Evolutionary conservation across 345 rosid species (phyloP), one percentile per base, ranked within the genome.

Genomic region (Pistacia integerrima): DNA sequence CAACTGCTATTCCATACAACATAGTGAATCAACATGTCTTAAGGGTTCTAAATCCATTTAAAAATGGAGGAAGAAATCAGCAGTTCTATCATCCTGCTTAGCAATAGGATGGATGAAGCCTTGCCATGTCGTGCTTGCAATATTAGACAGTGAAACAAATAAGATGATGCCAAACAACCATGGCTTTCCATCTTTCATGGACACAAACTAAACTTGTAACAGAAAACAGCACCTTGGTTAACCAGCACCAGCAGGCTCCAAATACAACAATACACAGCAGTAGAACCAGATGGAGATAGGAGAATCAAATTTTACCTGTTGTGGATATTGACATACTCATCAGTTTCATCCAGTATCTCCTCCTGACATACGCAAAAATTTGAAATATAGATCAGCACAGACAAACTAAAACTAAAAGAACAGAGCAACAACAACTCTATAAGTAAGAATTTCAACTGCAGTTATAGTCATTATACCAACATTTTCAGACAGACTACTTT

Each of bases 331-430:
- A 95, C 94, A 62, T 93, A 88, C 88, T 92, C 98, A 67, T 95
- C 98, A 0, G 99, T 95, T 85, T 93, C 99, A 70, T 93, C 99
- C 82, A 95, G 84, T 79, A 95, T 93, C 89, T 93, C 99, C 86
- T 95, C 98, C 97, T 92, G 94, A 60, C 77, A 87, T 46, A 77
- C 76, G 64, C 59, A 78, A 70, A 76, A 13, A 69, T 58, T 72
- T 38, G 36, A 67, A 76, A 57, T n/a, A 22, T 14, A 69, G 54
- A 58, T 64, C 44, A 60, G 73, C n/a, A 25, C 3, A 14, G 41
- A 62, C 30, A 59, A 41, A 33, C 16, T 48, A 12, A 64, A n/a
- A 59, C 38, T 44, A 22, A 16, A 69, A 16, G 48, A 56, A 41
- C 7, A 2, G 41, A 41, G 48, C 1, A 48, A 41, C 64, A 8